Evolutionary conservation across 192 early-diverging fungal species (phyloP), one percentile per base, ranked within the genome.

Genomic region (Coemansia sp.): DNA sequence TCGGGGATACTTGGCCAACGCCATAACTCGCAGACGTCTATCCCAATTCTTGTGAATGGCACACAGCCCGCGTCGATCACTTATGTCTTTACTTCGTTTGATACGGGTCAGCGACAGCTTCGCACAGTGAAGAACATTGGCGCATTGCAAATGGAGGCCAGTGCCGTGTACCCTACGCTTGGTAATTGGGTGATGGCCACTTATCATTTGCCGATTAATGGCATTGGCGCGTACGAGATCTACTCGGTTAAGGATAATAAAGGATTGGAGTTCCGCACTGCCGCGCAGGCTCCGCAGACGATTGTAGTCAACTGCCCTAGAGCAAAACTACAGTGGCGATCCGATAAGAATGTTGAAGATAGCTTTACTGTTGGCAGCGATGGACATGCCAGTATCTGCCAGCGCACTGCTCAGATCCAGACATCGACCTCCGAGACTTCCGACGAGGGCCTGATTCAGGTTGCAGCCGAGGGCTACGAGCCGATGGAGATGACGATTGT

Each of bases 21-120:
- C 21, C 58, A 41, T 34, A 51, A 27, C 14, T 49, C 65, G 44
- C 62, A 72, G 31, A 32, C 59, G 18, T 18, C 56, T 9, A 73
- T 82, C 7, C 80, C 80, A 23, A 56, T 82, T 21, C 60, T 82
- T 54, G 64, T 82, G 27, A 82, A 82, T 22, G 80, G 80, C 10
- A 82, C 80, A 0, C 67, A 55, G 1, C 80, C 80, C 4, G 68
- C 64, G 3, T 58, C 80, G 5, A 77, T 82, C 25, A 56, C 56
- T 4, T 82, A 77, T 41, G 65, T 68, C 22, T 62, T 65, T 57
- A 76, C 74, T 1, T 68, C 74, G 3, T 77, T 82, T 38, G 74
- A 65, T 44, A 74, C 74, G 0, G 80, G 74, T 14, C 64, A 68
- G 44, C 52, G 58, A 22, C 71, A 74, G 62, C 16, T 73, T 9